Conservation (phyloP, 306 rosid genomes). For the Vigna nakashimae region DNA sequence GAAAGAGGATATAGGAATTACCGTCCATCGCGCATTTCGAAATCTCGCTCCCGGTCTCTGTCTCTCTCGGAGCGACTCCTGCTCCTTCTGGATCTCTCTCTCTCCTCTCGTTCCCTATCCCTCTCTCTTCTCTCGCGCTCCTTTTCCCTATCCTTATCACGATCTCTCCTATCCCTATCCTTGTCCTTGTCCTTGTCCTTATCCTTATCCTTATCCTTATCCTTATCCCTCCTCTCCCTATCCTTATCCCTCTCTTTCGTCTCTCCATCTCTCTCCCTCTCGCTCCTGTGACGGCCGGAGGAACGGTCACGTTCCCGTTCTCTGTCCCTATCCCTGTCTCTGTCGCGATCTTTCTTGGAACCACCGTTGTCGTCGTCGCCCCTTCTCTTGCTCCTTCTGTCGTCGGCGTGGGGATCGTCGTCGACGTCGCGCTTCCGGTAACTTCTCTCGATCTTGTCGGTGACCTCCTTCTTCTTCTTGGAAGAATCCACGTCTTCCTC, state of each 20-base stretch:
- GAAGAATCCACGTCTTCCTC: conserved; percentile 71
- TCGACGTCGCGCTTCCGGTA: conserved; percentile 79
- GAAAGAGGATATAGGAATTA: conserved; percentile 33
- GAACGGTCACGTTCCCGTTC: conserved; percentile 52
- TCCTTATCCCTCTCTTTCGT: conserved; percentile 43
- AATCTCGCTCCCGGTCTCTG: conserved; percentile 69
- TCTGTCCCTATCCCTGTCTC: conserved; percentile 44
- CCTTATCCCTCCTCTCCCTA: conserved; percentile 41
- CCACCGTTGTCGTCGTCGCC: conserved; percentile 83
- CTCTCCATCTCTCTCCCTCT: conserved; percentile 60
- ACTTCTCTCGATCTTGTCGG: conserved; percentile 65
- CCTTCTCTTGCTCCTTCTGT: conserved; percentile 61
- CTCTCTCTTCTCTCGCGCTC: conserved; percentile 40
- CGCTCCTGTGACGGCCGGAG: conserved; percentile 58
- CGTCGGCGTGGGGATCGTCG: conserved; percentile 60
- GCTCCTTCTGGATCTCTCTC: conserved; percentile 66
- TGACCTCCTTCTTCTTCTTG: conserved; percentile 58
- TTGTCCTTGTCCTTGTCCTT: conserved; percentile 33
- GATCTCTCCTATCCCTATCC: conserved; percentile 25
- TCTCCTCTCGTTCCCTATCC: conserved; percentile 60
- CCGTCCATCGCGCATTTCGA: conserved; percentile 77
- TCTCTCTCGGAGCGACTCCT: conserved; percentile 69
- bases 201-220: conserved; percentile 37
- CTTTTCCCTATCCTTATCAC: conserved; percentile 37
- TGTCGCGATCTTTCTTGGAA: conserved; percentile 58